phyloP scores from a whole-genome alignment of 1,284 basidiomycete genomes.

The Rhodotorula sp. region DNA sequence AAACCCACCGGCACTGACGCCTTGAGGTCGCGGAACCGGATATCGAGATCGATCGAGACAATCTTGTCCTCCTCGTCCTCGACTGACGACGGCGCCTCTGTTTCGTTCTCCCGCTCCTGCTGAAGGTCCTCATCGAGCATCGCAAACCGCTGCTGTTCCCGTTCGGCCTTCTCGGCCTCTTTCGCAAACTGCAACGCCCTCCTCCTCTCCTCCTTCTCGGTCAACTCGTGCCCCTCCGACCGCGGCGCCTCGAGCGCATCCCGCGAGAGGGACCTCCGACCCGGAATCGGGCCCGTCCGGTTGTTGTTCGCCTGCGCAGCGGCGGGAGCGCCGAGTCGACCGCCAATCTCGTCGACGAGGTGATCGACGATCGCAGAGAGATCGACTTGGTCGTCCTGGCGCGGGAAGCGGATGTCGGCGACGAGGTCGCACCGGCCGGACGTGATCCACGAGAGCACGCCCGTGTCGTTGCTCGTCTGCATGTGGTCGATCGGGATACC shows the following conservation, averaged over 20 bases:
- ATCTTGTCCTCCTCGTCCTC: constrained; percentile 47
- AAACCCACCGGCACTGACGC: constrained; percentile 71
- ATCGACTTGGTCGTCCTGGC: constrained; percentile 65
- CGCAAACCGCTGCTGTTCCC: not conserved
- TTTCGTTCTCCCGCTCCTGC: not conserved
- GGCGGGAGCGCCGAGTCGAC: constrained; percentile 17
- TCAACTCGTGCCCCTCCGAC: constrained; percentile 7
- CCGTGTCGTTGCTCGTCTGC: constrained; percentile 74
- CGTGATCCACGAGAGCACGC: constrained; percentile 94
- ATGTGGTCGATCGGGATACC: constrained; percentile 96
- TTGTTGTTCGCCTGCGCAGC: not conserved
- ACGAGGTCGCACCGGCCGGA: constrained; percentile 96
- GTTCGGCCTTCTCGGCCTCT: constrained; percentile 8
- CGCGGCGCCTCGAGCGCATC: constrained; percentile 39
- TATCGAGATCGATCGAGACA: constrained; percentile 83
- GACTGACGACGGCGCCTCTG: constrained; percentile 44
- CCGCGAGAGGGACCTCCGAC: constrained; percentile 21
- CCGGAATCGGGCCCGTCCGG: constrained; percentile 21
- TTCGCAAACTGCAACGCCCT: constrained; percentile 23
- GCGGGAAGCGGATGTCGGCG: constrained; percentile 94
- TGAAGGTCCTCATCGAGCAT: constrained; percentile 3
- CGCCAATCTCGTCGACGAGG: constrained; percentile 76
- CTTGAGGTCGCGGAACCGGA: constrained; percentile 93
- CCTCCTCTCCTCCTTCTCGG: constrained; percentile 45
- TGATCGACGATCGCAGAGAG: constrained; percentile 74